Percentiles rank a stretch among this genome's conserved stretches.
These are phyloP conservation scores for Chrysochromulina parva DNA, from an alignment of 78 protist genomes.

Conservation along the genomic window DNA sequence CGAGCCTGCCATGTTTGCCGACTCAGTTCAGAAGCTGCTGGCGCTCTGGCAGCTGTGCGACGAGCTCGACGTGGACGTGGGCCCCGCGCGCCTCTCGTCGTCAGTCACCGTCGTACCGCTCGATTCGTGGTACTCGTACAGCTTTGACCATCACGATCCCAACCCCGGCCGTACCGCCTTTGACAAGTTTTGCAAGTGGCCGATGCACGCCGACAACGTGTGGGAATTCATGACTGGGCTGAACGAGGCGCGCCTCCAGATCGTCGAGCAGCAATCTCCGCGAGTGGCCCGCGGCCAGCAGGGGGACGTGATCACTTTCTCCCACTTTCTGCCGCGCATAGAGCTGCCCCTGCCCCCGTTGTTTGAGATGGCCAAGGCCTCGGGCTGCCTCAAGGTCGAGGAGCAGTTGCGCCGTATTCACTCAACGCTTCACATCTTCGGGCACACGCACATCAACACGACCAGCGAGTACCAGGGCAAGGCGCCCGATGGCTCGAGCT, in stretches of 20 bases:
- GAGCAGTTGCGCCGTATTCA: neutral
- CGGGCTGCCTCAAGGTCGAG: neutral
- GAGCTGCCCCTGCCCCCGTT: neutral
- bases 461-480: neutral
- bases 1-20: neutral
- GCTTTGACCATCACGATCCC: neutral
- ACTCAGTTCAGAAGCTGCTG: neutral
- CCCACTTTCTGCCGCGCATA: slow-evolving; percentile 1
- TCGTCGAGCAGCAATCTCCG: neutral
- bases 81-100: neutral
- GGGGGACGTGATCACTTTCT: neutral
- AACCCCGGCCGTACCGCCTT: neutral
- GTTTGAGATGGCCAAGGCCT: neutral
- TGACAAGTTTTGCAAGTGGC: neutral
- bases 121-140: neutral
- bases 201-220: neutral
- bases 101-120: neutral
- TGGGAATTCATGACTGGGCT: neutral
- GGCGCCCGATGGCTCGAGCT: too few species aligned
- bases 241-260: neutral
- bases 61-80: neutral
- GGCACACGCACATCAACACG: slow-evolving; percentile 11
- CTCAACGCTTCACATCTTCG: neutral
- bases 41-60: neutral
- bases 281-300: too few species aligned